Percentiles rank a stretch among this genome's conserved stretches.
phyloP scores from a whole-genome alignment of 2,329 filamentous ascomycete species.

The Microcyclosporella mali region DNA sequence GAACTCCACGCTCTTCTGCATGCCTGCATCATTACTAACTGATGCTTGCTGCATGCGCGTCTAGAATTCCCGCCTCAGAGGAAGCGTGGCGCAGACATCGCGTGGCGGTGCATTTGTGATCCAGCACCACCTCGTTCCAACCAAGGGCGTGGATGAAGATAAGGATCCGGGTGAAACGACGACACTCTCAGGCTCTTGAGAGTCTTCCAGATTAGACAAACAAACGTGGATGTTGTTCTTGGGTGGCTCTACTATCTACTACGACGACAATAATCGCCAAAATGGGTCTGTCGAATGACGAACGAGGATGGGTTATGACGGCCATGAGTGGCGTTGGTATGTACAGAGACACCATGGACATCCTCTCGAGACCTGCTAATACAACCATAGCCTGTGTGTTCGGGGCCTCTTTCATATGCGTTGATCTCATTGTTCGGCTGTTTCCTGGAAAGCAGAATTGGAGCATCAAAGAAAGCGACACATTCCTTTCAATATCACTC shows the following conservation, averaged over 20 bases:
- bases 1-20: background rate
- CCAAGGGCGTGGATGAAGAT: background rate
- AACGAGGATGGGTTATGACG: conserved; percentile 87
- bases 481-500: conserved; percentile 78
- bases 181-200: background rate
- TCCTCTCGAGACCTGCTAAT: conserved; percentile 2
- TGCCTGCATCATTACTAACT: background rate
- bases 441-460: conserved; percentile 72
- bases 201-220: no score
- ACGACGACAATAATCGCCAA: background rate
- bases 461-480: conserved; percentile 80
- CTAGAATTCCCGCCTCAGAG: no score
- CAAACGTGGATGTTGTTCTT: no score
- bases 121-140: background rate
- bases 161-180: conserved; percentile 8
- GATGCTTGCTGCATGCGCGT: no score
- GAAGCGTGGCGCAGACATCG: background rate
- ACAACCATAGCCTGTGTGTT: conserved; percentile 49
- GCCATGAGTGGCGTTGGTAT: conserved; percentile 71
- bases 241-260: no score
- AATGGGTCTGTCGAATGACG: conserved; percentile 66
- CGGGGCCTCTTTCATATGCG: conserved; percentile 77
- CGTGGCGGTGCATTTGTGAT: conserved; percentile 11
- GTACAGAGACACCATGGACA: conserved; percentile 9
- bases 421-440: conserved; percentile 69